Percentiles rank a stretch among this genome's conserved stretches.
These are phyloP conservation scores for Termitomyces sp. DNA, from an alignment of 768 basidiomycete species.

Conservation along the genomic window DNA sequence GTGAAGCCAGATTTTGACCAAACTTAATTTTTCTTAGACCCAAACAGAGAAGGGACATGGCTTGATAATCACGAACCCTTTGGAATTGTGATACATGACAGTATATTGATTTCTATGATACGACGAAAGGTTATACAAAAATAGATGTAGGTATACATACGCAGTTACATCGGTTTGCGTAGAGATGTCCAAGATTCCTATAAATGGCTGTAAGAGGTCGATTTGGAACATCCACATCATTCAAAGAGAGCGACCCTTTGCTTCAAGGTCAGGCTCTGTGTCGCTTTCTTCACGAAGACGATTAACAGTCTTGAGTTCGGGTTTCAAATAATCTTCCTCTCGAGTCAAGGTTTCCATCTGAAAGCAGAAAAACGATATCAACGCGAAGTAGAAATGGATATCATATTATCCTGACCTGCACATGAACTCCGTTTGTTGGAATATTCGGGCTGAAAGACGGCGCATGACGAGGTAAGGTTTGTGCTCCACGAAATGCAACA, in stretches of 20 bases:
- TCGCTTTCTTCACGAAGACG: slow-evolving; percentile 11
- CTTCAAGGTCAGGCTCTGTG: slow-evolving; percentile 13
- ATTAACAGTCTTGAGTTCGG: not conserved
- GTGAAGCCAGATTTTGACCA: no score
- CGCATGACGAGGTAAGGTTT: slow-evolving; percentile 14
- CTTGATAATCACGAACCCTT: no score
- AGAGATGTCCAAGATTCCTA: not conserved
- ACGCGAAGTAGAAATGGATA: not conserved
- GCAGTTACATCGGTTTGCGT: not conserved
- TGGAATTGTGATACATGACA: no score
- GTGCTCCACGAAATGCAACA: slow-evolving; percentile 18
- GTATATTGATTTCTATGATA: not conserved
- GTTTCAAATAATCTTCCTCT: slow-evolving; percentile 16
- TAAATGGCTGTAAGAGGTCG: not conserved
- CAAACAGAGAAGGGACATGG: no score
- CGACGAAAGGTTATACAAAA: not conserved
- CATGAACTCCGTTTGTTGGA: slow-evolving; percentile 34
- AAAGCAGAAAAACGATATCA: not conserved
- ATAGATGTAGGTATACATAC: not conserved
- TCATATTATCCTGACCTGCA: slow-evolving; percentile 29
- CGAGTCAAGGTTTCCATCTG: slow-evolving; percentile 48
- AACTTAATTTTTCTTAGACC: no score
- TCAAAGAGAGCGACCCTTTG: slow-evolving; percentile 12
- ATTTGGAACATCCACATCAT: not conserved
- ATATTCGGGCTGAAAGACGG: slow-evolving; percentile 16